Percentiles rank a stretch among this genome's conserved stretches.
These are phyloP conservation scores for Xerocomus potaroensis DNA, from an alignment of 768 basidiomycete genomes.

Conservation along the genomic window DNA sequence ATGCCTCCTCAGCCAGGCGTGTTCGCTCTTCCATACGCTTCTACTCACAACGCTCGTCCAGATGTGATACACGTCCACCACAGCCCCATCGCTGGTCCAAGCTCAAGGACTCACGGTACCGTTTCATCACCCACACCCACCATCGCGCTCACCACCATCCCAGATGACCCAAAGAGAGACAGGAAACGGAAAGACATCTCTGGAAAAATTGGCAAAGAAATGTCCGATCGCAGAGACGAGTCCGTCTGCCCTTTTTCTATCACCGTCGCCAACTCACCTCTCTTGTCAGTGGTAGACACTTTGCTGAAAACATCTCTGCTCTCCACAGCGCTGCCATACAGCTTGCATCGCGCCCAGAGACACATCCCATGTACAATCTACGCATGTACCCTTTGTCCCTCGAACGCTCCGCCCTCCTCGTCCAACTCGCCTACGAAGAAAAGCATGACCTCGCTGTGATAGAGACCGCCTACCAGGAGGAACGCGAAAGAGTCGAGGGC, in stretches of 20 bases:
- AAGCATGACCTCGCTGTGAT: constrained; percentile 62
- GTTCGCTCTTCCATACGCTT: constrained; percentile 57
- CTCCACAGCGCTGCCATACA: constrained; percentile 58
- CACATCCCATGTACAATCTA: constrained; percentile 59
- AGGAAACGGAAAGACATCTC: constrained; percentile 65
- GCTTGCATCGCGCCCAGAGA: constrained; percentile 66
- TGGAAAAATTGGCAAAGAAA: constrained; percentile 69
- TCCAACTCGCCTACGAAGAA: constrained; percentile 64
- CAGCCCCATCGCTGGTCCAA: constrained; percentile 39
- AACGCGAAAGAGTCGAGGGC: constrained; percentile 74
- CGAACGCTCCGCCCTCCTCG: constrained; percentile 71
- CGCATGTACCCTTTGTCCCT: constrained; percentile 70
- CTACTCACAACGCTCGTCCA: constrained; percentile 41
- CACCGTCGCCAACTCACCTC: constrained; percentile 11
- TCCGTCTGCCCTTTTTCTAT: constrained; percentile 32
- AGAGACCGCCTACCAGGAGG: constrained; percentile 71
- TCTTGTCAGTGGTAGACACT: constrained; percentile 50
- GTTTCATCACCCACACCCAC: neutral
- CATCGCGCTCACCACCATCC: constrained; percentile 30
- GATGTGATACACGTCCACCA: constrained; percentile 38
- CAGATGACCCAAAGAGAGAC: constrained; percentile 53
- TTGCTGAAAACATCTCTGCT: constrained; percentile 56
- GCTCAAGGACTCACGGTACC: constrained; percentile 41
- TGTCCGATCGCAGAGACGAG: constrained; percentile 75
- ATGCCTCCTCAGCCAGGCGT: constrained; percentile 73